Evolutionary conservation across 805 yeast species (phyloP), one percentile per base, ranked within the genome.

Genomic region (Danielozyma ontarioensis): DNA sequence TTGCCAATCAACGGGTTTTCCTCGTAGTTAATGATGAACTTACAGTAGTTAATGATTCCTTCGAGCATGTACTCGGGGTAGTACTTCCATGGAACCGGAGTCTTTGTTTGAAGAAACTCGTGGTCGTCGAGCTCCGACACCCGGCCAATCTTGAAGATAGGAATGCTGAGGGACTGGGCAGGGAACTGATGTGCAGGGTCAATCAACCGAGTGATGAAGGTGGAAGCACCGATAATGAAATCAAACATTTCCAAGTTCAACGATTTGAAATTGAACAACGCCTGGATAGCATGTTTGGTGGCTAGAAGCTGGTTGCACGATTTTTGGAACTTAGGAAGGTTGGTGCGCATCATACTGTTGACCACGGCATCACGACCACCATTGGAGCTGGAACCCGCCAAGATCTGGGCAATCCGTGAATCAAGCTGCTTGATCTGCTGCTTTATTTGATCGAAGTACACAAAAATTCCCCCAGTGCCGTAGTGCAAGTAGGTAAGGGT

Each of bases 21-120:
- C 46, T 70, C 55, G 55, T 68, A 76, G 48, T 70, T 68, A 11
- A 77, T 67, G 48, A 83, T 70, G 48, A 75, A 78, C 38, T 78
- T 75, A 36, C 84, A 69, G 53, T 80, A 85, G 46, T 78, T 79
- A 19, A 89, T 72, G 10, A 85, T 71, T 2, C 94, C 93, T 51
- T 93, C 97, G 13, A 93, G 59, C 29, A 83, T 68, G 49, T 76
- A 85, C 55, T 93, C 97, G 0, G 98, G 98, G 40, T 69, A 81
- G 53, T 75, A 84, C 46, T 77, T 80, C 72, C 90, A 87, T 2
- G 93, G 93, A 13, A 57, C 48, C 4, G 94, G 90, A 0, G 90
- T 71, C 40, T 78, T 62, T 7, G 69, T 59, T 48, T 84, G 72
- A 46, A 83, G 64, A 48, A 71, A 78, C 28, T 81, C 90, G n/a